phyloP scores from a whole-genome alignment of 371 early-diverging fungal species.

The Coemansia sp. region DNA sequence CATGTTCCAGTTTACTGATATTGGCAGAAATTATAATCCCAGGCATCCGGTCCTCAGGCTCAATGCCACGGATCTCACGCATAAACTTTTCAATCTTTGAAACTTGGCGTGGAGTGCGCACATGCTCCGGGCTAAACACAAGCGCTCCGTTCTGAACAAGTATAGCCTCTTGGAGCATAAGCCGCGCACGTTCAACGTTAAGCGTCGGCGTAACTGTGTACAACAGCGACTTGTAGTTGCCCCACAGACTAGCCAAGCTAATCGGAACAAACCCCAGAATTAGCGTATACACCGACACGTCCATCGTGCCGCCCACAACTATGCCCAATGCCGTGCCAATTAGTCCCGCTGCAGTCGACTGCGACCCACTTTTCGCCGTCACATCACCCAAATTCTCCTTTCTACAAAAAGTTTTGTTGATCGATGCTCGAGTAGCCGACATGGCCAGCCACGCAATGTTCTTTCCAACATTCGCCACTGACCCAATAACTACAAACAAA shows the following conservation, averaged over 20 bases:
- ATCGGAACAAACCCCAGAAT: slow-evolving; percentile 42
- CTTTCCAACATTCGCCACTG: slow-evolving; percentile 75
- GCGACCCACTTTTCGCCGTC: slow-evolving; percentile 75
- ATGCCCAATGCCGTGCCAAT: slow-evolving; percentile 58
- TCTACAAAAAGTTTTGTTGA: slow-evolving; percentile 65
- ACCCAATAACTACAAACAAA: slow-evolving; percentile 66
- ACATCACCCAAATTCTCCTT: slow-evolving; percentile 76
- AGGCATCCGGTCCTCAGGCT: slow-evolving; percentile 7
- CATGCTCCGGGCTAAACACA: slow-evolving; percentile 7
- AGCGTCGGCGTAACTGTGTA: slow-evolving; percentile 44
- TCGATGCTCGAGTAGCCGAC: slow-evolving; percentile 71
- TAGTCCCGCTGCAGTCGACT: slow-evolving; percentile 74
- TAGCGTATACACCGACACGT: slow-evolving; percentile 29
- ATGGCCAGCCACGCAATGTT: slow-evolving; percentile 78
- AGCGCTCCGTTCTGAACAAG: slow-evolving; percentile 4
- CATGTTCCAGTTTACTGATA: slow-evolving; percentile 3
- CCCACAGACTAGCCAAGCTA: slow-evolving; percentile 48
- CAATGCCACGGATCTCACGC: slow-evolving; percentile 18
- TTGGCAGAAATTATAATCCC: slow-evolving; percentile 24
- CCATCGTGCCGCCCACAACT: slow-evolving; percentile 45
- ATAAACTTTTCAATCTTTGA: slow-evolving; percentile 35
- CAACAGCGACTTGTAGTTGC: slow-evolving; percentile 46
- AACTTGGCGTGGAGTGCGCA: slow-evolving; percentile 36
- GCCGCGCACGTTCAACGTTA: slow-evolving; percentile 41
- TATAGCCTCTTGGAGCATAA: slow-evolving; percentile 32